Evolutionary conservation across 140 eudicot species (phyloP), one percentile per base, ranked within the genome.

Genomic region (Oenanthe javanica): DNA sequence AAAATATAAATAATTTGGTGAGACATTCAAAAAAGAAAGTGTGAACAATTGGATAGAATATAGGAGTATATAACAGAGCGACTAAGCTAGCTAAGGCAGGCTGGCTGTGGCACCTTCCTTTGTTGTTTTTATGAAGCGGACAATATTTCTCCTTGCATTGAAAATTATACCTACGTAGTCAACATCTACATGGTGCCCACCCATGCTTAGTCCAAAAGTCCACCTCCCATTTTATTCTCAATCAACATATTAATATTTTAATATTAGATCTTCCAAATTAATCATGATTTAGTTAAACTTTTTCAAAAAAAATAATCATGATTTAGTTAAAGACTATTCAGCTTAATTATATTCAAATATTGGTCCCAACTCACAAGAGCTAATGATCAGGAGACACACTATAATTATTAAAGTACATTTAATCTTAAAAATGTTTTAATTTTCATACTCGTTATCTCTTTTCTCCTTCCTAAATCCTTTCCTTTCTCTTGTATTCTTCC

Each of bases 41-140:
- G 36, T 31, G 36, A 31, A 31, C 36, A 31, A 31, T 31, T 31
- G 36, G 36, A 31, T 31, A 31, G 36, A 31, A 31, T 31, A 31
- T 31, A 0, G 36, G 36, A 31, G 45, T 49, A 18, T 54, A 54
- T 54, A 54, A 3, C 16, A 19, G 64, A 21, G 4, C 67, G 6
- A 61, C 1, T 61, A 9, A 9, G 38, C 38, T 59, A 8, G 67
- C 67, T 19, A 25, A 2, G 67, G 31, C 31, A 7, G 67, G 67
- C 67, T 61, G 70, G 70, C 70, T n/a, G 70, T 2, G 70, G 38
- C 70, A 61, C 70, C 70, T 59, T 61, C 70, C 69, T 61, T n/a
- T 61, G 70, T 61, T n/a, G 5, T 61, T 61, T 61, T 61, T 14
- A 23, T 3, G 15, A 61, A 61, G 15, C 5, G 70, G 70, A 23